Conservation (phyloP, 202 grass and related monocot species). For the Brachypodium distachyon region DNA sequence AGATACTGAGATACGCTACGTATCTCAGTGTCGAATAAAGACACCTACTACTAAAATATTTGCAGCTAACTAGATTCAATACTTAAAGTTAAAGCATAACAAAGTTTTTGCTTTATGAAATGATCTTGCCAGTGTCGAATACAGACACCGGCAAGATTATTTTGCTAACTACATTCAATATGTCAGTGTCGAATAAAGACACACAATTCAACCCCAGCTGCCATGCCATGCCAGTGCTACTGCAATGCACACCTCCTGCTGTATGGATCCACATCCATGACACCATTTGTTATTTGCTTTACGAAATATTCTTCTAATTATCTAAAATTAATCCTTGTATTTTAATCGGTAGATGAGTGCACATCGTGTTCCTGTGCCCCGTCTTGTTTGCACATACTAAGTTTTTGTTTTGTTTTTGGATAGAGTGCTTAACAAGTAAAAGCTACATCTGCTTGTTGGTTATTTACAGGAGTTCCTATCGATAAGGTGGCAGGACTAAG, state of each 20-base stretch:
- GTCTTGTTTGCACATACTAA: neutral
- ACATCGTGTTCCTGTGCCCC: neutral
- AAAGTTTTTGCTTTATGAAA: too few relatives aligned
- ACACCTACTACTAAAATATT: neutral
- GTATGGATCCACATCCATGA: neutral
- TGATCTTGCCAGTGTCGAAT: too few relatives aligned
- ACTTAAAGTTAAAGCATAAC: too few relatives aligned
- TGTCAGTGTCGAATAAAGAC: neutral
- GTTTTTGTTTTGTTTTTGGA: neutral
- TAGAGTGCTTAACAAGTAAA: neutral
- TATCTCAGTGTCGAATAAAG: neutral
- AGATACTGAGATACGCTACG: neutral
- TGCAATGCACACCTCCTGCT: neutral
- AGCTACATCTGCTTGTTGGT: constrained; percentile 8
- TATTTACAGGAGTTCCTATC: constrained; percentile 67
- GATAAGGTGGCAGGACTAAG: constrained; percentile 78
- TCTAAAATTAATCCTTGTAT: neutral
- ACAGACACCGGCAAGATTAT: too few relatives aligned
- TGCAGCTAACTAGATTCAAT: too few relatives aligned
- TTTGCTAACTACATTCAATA: too few relatives aligned
- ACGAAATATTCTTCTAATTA: neutral
- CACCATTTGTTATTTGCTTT: neutral
- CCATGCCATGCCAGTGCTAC: neutral
- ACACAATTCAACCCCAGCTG: neutral
- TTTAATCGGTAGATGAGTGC: neutral